Base-by-base conservation (phyloP, 1,284 basidiomycete genomes). In the Trametes versicolor region DNA sequence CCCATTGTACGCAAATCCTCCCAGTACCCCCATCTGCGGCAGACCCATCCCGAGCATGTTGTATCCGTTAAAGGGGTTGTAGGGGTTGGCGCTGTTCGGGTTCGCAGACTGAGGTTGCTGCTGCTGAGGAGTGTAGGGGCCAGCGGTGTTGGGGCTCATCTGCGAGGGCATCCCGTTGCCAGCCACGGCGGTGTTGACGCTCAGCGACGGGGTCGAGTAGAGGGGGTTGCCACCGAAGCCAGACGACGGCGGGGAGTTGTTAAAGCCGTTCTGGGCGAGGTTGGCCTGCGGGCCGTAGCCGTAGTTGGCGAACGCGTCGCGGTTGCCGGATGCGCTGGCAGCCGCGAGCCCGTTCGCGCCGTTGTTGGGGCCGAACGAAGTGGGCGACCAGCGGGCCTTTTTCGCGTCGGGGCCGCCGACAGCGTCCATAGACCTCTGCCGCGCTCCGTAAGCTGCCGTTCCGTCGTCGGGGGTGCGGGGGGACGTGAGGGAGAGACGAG, bases 371-470 rank as follows among this genome's bases (percentile, higher is more conserved):
- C 72, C 84, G 71, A 87, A 85, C 27, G 88, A 88, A 66, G 83
- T 88, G 63, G 91, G 91, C 56, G 90, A 93, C 91, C 92, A 94
- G 70, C 93, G 90, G 62, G 92, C 88, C 80, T 94, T 95, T 85
- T 95, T 95, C 58, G 91, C 84, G 79, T 93, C 91, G 72, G 91
- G 90, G 73, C 91, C 92, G 74, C 88, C 89, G 70, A 86, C 83
- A 74, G 89, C 78, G 80, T 95, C 93, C 83, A 95, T 92, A 63
- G 92, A 87, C 79, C 89, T 85, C 90, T 92, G 76, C 27, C 41
- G 56, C 25, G 13, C 37, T 25, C n/a, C 29, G 52, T 69, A 55
- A 66, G 59, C 59, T 25, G 36, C 45, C 23, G 34, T 45, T 41
- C 36, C 17, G 27, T 21, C 25, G 47, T 8, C 29, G 37, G 19